Evolutionary conservation across 1,284 basidiomycete genomes (phyloP).

Genomic region (Schizophyllum commune): DNA sequence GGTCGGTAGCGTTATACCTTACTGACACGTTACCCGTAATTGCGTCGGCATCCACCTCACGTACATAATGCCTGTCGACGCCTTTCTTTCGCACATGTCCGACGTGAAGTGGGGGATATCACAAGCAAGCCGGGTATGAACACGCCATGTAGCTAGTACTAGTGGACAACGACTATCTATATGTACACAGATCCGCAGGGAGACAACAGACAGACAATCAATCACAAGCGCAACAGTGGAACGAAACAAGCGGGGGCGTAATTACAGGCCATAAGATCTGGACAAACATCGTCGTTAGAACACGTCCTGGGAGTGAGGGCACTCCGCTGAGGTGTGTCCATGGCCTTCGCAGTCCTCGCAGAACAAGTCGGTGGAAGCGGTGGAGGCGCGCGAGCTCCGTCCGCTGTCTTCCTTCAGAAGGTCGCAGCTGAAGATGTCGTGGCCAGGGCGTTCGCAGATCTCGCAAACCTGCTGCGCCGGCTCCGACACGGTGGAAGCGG

Average conservation of each 20-base stretch:
- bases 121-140: too few species aligned
- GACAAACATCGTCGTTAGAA: slow-evolving; percentile 35
- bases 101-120: background rate
- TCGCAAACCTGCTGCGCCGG: slow-evolving; percentile 50
- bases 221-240: too few species aligned
- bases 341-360: slow-evolving; percentile 74
- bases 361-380: slow-evolving; percentile 32
- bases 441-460: slow-evolving; percentile 75
- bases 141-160: too few species aligned
- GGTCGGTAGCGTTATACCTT: background rate
- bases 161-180: too few species aligned
- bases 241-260: too few species aligned
- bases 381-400: background rate
- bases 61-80: background rate
- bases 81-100: background rate
- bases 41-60: background rate
- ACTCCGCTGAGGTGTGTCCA: slow-evolving; percentile 63
- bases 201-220: too few species aligned
- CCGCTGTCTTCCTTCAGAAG: slow-evolving; percentile 36
- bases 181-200: too few species aligned
- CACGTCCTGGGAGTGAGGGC: slow-evolving; percentile 74
- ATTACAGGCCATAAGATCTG: too few species aligned
- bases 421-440: slow-evolving; percentile 77
- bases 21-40: background rate
- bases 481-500: background rate